phyloP scores from a whole-genome alignment of 495 filamentous ascomycete genomes.

The Terfezia claveryi region DNA sequence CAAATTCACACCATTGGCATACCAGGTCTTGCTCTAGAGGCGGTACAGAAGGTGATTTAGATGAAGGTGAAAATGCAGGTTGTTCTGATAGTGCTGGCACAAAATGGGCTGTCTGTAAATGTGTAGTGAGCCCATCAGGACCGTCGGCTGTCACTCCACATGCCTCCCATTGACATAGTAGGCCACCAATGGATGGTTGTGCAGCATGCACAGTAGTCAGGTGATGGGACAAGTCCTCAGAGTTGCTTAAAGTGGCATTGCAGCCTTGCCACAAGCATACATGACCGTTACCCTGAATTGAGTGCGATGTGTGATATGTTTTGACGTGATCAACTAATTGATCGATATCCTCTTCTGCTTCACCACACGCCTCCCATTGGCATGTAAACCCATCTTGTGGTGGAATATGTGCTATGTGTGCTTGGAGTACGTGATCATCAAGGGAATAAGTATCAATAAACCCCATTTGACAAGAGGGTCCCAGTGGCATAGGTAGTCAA shows the following conservation, averaged over 20 bases:
- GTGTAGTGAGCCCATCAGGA: conserved; percentile 10
- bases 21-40: background rate
- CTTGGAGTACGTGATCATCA: conserved; percentile 1
- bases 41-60: background rate
- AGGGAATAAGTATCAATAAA: conserved; percentile 4
- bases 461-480: conserved; percentile 2
- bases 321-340: conserved; percentile 5
- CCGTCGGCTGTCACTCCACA: conserved; percentile 10
- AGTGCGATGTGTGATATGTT: background rate
- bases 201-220: conserved; percentile 7
- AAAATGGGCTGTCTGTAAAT: conserved; percentile 13
- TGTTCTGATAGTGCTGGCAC: background rate
- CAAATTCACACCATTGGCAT: conserved; percentile 3
- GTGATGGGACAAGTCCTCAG: conserved; percentile 14
- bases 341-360: background rate
- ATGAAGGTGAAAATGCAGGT: background rate
- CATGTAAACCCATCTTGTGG: background rate
- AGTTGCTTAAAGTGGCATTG: conserved; percentile 11
- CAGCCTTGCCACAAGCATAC: conserved; percentile 17
- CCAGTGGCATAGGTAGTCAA: conserved; percentile 3
- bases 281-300: conserved; percentile 1
- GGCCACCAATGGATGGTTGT: background rate
- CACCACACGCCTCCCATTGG: conserved; percentile 6
- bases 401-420: background rate
- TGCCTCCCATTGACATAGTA: conserved; percentile 15